Conservation (phyloP, 345 rosid species). For the Toxicodendron radicans region DNA sequence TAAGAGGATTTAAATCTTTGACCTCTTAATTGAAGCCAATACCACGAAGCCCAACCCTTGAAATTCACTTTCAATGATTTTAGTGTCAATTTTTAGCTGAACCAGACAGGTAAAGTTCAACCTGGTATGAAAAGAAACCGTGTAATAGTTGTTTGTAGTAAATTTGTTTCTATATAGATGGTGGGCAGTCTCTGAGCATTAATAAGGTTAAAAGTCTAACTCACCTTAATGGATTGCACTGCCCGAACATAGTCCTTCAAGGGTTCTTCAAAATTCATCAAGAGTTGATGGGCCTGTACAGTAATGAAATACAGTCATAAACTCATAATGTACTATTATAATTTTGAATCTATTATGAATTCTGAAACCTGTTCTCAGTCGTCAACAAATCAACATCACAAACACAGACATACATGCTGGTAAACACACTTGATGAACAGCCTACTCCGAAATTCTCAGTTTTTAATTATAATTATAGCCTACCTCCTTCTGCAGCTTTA, state of each 20-base stretch:
- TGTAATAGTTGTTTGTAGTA: background rate
- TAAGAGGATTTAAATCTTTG: too few relatives aligned
- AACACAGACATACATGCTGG: background rate
- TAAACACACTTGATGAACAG: background rate
- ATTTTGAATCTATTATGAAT: background rate
- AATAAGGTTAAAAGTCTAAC: conserved; percentile 4
- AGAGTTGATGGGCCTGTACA: conserved; percentile 74
- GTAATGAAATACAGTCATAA: conserved; percentile 6
- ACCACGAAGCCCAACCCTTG: too few relatives aligned
- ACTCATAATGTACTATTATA: background rate
- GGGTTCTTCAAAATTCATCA: conserved; percentile 98
- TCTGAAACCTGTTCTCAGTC: background rate
- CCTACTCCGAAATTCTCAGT: background rate
- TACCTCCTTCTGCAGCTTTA: conserved; percentile 93
- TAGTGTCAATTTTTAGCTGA: background rate
- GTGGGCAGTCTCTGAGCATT: background rate
- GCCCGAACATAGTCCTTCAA: conserved; percentile 92
- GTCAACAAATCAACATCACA: background rate
- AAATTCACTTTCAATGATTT: background rate
- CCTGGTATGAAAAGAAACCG: background rate
- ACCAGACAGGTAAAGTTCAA: background rate
- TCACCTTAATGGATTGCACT: conserved; percentile 90
- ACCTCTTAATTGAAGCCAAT: too few relatives aligned
- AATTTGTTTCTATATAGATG: background rate
- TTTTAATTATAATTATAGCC: conserved; percentile 5